Conservation (phyloP, 2,329 filamentous ascomycete species). For the Colletotrichum orbiculare region DNA sequence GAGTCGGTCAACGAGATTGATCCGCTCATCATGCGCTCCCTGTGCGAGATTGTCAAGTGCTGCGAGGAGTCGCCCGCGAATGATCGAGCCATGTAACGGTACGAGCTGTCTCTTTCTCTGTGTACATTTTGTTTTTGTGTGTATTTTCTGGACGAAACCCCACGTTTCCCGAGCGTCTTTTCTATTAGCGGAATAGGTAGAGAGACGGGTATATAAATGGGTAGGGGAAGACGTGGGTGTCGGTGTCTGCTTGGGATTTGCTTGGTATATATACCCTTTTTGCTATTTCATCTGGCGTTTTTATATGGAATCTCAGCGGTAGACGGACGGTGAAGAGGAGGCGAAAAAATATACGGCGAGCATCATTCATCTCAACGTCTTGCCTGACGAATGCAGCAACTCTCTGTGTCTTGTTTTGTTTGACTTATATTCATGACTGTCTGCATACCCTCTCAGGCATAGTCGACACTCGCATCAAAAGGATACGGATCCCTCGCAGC, state of each 20-base stretch:
- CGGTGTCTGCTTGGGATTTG: background rate
- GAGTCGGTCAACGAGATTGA: slow-evolving; percentile 46
- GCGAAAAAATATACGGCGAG: no score
- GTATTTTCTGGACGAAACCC: background rate
- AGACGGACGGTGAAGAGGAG: no score
- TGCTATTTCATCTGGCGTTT: background rate
- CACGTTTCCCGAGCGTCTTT: background rate
- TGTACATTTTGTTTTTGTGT: background rate
- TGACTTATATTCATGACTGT: background rate
- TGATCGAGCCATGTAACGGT: slow-evolving; percentile 9
- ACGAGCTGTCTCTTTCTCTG: slow-evolving; percentile 1
- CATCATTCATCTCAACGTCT: background rate
- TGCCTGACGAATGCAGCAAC: background rate
- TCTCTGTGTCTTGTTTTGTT: background rate
- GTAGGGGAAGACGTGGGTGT: background rate
- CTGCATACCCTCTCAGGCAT: background rate
- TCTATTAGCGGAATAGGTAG: background rate
- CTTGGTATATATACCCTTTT: slow-evolving; percentile 34
- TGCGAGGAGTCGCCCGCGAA: slow-evolving; percentile 33
- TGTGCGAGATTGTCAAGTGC: slow-evolving; percentile 55
- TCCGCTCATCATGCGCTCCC: slow-evolving; percentile 51
- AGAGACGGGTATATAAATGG: background rate
- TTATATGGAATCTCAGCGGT: background rate
- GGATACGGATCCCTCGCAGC: slow-evolving; percentile 21
- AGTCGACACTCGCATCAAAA: slow-evolving; percentile 22